A percentile compares a stretch with the other conserved stretches of the same genome.
Conservation (phyloP, 2,329 filamentous ascomycete genomes). For the Acrocalymma vagum region DNA sequence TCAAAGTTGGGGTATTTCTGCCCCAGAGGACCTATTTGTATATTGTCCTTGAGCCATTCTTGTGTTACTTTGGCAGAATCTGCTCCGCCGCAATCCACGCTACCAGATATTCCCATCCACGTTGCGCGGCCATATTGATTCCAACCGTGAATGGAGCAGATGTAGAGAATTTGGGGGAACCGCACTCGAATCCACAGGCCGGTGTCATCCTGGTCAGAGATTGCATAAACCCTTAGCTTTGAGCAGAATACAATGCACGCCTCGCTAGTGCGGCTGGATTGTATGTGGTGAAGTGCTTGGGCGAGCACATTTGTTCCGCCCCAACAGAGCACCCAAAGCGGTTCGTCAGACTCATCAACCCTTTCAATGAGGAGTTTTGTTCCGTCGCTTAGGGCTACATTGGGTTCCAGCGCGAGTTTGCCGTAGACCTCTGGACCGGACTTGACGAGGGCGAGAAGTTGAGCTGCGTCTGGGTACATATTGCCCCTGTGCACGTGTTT, state of each 20-base stretch:
- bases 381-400: too few relatives aligned
- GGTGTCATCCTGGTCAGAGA: conserved; percentile 66
- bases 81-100: conserved; percentile 57
- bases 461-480: conserved; percentile 53
- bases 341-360: conserved; percentile 41
- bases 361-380: too few relatives aligned
- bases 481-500: conserved; percentile 51
- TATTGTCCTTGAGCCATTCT: conserved; percentile 59
- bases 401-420: too few relatives aligned
- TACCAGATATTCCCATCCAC: conserved; percentile 63
- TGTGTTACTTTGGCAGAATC: conserved; percentile 56
- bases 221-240: conserved; percentile 45
- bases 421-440: too few relatives aligned
- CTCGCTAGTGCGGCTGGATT: conserved; percentile 25
- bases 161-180: conserved; percentile 64
- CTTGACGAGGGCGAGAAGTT: too few relatives aligned
- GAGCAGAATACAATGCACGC: conserved; percentile 25
- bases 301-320: conserved; percentile 61
- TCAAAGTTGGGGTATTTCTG: conserved; percentile 49
- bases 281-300: conserved; percentile 52
- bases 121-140: conserved; percentile 60
- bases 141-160: conserved; percentile 62
- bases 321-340: conserved; percentile 61
- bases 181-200: conserved; percentile 61
- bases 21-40: conserved; percentile 58